phyloP scores from a whole-genome alignment of 2,329 filamentous ascomycete species.

The Simplicillium aogashimaense region DNA sequence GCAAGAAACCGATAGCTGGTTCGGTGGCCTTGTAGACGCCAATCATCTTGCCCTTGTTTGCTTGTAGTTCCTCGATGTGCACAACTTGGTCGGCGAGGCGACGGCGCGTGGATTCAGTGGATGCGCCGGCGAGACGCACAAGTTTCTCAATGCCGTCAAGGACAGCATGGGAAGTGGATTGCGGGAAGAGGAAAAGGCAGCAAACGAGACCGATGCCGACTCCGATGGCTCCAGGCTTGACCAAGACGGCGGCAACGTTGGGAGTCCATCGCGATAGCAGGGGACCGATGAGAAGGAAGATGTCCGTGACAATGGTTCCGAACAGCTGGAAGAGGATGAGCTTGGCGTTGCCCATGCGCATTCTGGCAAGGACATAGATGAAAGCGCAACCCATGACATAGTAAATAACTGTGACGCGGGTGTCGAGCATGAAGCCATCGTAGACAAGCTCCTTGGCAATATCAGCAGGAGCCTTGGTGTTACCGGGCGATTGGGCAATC shows the following conservation, averaged over 20 bases:
- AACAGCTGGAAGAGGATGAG: slow-evolving; percentile 33
- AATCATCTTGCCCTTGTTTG: slow-evolving; percentile 17
- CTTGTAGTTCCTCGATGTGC: slow-evolving; percentile 19
- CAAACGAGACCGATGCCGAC: slow-evolving; percentile 32
- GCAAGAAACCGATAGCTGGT: slow-evolving; percentile 30
- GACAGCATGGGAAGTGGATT: slow-evolving; percentile 34
- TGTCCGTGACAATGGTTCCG: slow-evolving; percentile 33
- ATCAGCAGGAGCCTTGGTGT: slow-evolving; percentile 3
- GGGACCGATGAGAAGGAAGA: slow-evolving; percentile 33
- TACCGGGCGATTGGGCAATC: slow-evolving; percentile 16
- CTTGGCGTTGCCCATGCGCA: slow-evolving; percentile 35
- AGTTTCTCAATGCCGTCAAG: slow-evolving; percentile 22
- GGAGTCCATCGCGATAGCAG: slow-evolving; percentile 28
- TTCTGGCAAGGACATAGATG: slow-evolving; percentile 30
- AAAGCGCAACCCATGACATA: slow-evolving; percentile 29
- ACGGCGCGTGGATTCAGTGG: slow-evolving; percentile 19
- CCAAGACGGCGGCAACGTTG: slow-evolving; percentile 24
- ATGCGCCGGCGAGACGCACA: slow-evolving; percentile 18
- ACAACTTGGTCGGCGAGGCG: slow-evolving; percentile 11
- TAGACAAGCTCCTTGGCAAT: slow-evolving; percentile 23
- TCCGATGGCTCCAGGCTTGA: slow-evolving; percentile 35
- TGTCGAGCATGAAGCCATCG: slow-evolving; percentile 36
- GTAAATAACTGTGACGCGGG: slow-evolving; percentile 28
- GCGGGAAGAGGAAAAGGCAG: slow-evolving; percentile 35
- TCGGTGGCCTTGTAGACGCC: slow-evolving; percentile 24